Conservation (phyloP, 2,329 filamentous ascomycete species). For the Penicillium verrucosum region DNA sequence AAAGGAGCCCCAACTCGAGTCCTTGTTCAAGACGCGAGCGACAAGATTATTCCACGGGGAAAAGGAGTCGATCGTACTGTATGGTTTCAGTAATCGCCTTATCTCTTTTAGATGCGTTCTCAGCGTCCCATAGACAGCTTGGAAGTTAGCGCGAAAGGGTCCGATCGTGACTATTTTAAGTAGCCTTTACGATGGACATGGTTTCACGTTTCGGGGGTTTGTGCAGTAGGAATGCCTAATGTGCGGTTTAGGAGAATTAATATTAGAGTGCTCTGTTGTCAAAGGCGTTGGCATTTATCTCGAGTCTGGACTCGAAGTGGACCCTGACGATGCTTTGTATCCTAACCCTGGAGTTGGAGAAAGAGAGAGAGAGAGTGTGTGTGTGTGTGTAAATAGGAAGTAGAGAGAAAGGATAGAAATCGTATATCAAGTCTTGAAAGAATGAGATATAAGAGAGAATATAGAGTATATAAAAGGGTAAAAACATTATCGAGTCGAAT, state of each 20-base stretch:
- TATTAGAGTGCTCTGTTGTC: neutral
- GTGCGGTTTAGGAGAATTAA: neutral
- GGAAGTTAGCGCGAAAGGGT: neutral
- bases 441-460: neutral
- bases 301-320: neutral
- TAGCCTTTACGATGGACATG: neutral
- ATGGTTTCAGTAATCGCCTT: neutral
- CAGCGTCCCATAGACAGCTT: neutral
- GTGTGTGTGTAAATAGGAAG: neutral
- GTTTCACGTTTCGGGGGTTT: neutral
- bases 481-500: neutral
- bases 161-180: neutral
- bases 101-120: neutral
- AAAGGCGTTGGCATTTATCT: neutral
- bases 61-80: neutral
- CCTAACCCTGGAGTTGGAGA: neutral
- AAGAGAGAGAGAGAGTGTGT: neutral
- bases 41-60: neutral
- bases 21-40: neutral
- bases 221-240: neutral
- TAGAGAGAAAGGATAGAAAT: neutral
- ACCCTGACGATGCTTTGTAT: slow-evolving; percentile 15
- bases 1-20: neutral
- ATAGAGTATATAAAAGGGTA: neutral
- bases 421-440: neutral